Evolutionary conservation across 2,329 filamentous ascomycete genomes (phyloP).

Genomic region (Apiospora phragmitis): DNA sequence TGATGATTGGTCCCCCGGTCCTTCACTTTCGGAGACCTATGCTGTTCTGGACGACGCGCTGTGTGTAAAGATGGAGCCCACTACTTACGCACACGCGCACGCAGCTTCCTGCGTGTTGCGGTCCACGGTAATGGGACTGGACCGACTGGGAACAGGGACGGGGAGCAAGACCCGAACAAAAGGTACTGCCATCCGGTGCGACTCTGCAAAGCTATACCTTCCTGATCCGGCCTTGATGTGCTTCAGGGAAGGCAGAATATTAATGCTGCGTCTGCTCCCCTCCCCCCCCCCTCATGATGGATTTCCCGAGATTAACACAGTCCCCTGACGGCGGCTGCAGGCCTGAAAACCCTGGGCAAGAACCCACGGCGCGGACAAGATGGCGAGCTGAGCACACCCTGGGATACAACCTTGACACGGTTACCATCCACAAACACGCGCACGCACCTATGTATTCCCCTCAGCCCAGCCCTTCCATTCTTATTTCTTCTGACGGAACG

Average conservation of each 20-base stretch:
- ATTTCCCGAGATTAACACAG: conserved; percentile 9
- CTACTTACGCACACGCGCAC: not conserved
- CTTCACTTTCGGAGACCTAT: not conserved
- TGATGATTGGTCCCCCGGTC: not conserved
- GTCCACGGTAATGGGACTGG: conserved; percentile 3
- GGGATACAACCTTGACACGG: conserved; percentile 1
- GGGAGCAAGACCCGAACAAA: conserved; percentile 9
- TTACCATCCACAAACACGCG: not conserved
- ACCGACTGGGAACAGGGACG: not conserved
- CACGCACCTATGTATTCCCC: not conserved
- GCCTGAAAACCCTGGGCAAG: not conserved
- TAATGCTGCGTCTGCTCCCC: not conserved
- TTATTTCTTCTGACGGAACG: not conserved
- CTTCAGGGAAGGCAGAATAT: conserved; percentile 10
- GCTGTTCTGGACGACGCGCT: not conserved
- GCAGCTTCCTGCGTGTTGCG: not conserved
- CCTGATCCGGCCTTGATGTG: conserved; percentile 2
- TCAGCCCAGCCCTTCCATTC: not conserved
- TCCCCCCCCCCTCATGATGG: not conserved
- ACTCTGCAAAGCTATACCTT: conserved; percentile 9
- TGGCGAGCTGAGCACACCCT: conserved; percentile 7
- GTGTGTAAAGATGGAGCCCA: not conserved
- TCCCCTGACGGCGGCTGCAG: conserved; percentile 10
- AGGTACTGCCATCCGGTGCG: not conserved
- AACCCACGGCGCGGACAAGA: not conserved